Evolutionary conservation across 2,329 filamentous ascomycete genomes (phyloP).

Genomic region (Alternaria sp.): DNA sequence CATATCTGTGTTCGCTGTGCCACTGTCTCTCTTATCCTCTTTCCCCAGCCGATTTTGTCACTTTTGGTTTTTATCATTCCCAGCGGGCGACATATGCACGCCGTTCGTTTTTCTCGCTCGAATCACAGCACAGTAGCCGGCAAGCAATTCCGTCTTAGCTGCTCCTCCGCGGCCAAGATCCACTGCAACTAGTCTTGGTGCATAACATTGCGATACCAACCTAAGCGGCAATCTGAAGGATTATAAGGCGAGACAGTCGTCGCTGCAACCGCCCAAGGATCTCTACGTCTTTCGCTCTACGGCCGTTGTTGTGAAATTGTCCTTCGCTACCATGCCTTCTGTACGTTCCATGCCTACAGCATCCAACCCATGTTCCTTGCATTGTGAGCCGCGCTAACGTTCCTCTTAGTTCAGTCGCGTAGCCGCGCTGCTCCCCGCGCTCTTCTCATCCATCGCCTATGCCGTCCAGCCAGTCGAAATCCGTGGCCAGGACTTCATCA

Average conservation of each 20-base stretch:
- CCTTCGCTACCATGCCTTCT: slow-evolving; percentile 13
- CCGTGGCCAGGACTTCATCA: slow-evolving; percentile 66
- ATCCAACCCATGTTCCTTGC: slow-evolving; percentile 4
- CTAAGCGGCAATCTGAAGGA: neutral
- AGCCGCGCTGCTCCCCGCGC: slow-evolving; percentile 33
- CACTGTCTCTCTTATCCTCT: neutral
- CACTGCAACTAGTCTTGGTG: slow-evolving; percentile 15
- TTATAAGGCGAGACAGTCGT: slow-evolving; percentile 4
- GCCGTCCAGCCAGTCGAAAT: slow-evolving; percentile 65
- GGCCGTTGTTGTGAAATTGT: slow-evolving; percentile 4
- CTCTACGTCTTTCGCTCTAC: slow-evolving; percentile 1
- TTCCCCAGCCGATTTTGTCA: neutral
- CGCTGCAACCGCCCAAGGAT: neutral
- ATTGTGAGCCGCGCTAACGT: slow-evolving; percentile 12
- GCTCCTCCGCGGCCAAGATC: slow-evolving; percentile 10
- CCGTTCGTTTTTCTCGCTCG: slow-evolving; percentile 4
- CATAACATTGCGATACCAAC: slow-evolving; percentile 11
- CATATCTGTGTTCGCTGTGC: neutral
- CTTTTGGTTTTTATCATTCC: neutral
- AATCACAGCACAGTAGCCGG: slow-evolving; percentile 12
- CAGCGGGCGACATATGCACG: slow-evolving; percentile 1
- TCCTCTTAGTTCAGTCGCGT: slow-evolving; percentile 33
- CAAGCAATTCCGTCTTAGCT: slow-evolving; percentile 14
- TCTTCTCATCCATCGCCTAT: slow-evolving; percentile 52
- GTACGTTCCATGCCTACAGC: neutral